Evolutionary conservation across 805 yeast genomes (phyloP).

Genomic region (Wickerhamomyces canadensis): DNA sequence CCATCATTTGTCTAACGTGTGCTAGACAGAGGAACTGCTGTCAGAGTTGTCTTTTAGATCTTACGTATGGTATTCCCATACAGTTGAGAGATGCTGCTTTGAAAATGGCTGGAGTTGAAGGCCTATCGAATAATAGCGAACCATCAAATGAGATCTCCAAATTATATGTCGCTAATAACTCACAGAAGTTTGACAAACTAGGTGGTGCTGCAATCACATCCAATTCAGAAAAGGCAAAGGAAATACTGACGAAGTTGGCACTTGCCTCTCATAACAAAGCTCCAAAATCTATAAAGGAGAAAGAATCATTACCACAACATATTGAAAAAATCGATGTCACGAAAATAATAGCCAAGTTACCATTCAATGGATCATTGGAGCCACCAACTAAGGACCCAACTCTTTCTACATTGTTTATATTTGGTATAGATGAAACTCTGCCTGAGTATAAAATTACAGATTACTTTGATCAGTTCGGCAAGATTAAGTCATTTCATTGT

Average conservation of each 20-base stretch:
- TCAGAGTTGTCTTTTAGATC: conserved; percentile 81
- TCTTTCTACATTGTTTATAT: conserved; percentile 61
- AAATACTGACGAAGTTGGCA: conserved; percentile 43
- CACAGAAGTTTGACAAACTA: conserved; percentile 26
- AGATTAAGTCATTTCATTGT: conserved; percentile 41
- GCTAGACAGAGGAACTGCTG: conserved; percentile 78
- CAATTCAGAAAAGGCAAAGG: conserved; percentile 38
- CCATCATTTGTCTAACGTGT: conserved; percentile 75
- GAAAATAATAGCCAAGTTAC: conserved; percentile 53
- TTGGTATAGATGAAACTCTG: conserved; percentile 63
- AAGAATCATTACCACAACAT: conserved; percentile 11
- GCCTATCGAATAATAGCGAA: conserved; percentile 29
- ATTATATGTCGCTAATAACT: conserved; percentile 50
- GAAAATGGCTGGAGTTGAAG: conserved; percentile 55
- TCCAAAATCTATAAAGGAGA: conserved; percentile 6
- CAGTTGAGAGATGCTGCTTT: conserved; percentile 76
- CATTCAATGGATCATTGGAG: conserved; percentile 54
- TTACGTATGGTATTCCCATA: conserved; percentile 75
- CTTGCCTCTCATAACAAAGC: conserved; percentile 12
- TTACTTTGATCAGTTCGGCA: conserved; percentile 41
- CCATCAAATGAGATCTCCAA: conserved; percentile 49
- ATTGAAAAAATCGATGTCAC: conserved; percentile 38
- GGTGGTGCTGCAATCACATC: conserved; percentile 33
- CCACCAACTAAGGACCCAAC: conserved; percentile 33
- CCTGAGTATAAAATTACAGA: conserved; percentile 59